Conservation (phyloP, 2,329 filamentous ascomycete genomes). For the Epichloe gansuensis region DNA sequence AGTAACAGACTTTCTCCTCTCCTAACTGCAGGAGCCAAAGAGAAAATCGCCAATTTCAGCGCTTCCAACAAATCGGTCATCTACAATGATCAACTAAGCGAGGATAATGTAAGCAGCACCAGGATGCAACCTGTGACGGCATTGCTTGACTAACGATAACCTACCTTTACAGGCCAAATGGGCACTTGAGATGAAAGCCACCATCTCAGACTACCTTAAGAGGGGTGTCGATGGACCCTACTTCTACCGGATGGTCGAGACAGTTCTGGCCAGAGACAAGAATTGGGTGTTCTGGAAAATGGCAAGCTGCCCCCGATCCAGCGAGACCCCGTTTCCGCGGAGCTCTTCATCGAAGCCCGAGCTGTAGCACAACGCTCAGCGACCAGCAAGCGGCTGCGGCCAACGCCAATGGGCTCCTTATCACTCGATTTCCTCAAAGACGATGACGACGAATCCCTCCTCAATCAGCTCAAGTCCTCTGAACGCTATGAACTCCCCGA, state of each 20-base stretch:
- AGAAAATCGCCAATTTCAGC: slow-evolving; percentile 57
- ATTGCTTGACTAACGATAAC: not conserved
- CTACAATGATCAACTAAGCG: slow-evolving; percentile 64
- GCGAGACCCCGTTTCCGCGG: slow-evolving; percentile 54
- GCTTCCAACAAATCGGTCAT: slow-evolving; percentile 75
- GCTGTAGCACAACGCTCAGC: slow-evolving; percentile 52
- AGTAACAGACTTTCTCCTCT: slow-evolving; percentile 88
- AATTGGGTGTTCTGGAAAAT: slow-evolving; percentile 99
- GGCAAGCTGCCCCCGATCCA: slow-evolving; percentile 86
- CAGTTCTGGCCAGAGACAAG: slow-evolving; percentile 87
- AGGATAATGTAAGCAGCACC: slow-evolving; percentile 60
- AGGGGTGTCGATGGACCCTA: slow-evolving; percentile 75
- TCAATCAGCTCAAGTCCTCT: slow-evolving; percentile 57
- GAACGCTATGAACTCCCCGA: slow-evolving; percentile 57
- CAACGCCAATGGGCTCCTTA: slow-evolving; percentile 58
- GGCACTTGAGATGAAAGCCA: slow-evolving; percentile 64
- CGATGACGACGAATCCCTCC: slow-evolving; percentile 41
- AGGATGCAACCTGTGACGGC: not conserved
- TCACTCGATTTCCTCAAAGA: slow-evolving; percentile 69
- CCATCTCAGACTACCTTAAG: slow-evolving; percentile 74
- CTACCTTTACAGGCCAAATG: slow-evolving; percentile 59
- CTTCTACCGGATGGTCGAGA: slow-evolving; percentile 94
- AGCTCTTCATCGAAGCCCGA: slow-evolving; percentile 59
- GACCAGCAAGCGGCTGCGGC: slow-evolving; percentile 57
- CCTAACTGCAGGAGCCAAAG: slow-evolving; percentile 73